Base-by-base conservation (phyloP, 371 early-diverging fungal genomes). In the Lichtheimia hyalospora region DNA sequence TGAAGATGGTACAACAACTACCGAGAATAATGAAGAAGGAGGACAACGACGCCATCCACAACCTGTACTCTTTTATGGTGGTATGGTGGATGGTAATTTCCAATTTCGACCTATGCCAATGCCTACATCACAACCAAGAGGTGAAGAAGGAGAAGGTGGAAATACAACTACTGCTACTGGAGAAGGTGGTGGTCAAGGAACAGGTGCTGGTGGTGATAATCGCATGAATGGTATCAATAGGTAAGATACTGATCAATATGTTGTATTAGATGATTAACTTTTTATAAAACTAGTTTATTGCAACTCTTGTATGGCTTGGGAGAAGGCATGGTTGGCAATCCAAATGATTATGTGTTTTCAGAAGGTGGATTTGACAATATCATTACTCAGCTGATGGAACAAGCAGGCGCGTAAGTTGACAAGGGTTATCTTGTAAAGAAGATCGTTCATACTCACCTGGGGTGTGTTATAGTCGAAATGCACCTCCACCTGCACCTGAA, bases 321-420 rank as follows among this genome's bases (percentile, higher is more conserved):
- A 46, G 70, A 44, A 39, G 76, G 75, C 14, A 48, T 76, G 46
- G 75, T 66, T 12, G 80, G 80, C 12, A 84, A 86, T 57, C 86
- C 86, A 23, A 78, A 83, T 16, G 89, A 88, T 59, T 88, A 88
- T 69, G 89, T 75, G 10, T 83, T 82, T 69, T 75, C 77, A 16
- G 82, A 81, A 54, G 63, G 69, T 48, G 90, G 84, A 10, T 73
- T 89, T 14, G 92, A 92, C 64, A 86, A 92, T 60, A 89, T 92
- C 51, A 89, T 92, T 51, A 79, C 89, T 10, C 90, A 87, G 57
- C 65, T 92, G 63, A 90, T 92, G 91, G 91, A 92, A 51, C 89
- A 91, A 63, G 81, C 83, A 55, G 74, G 71, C 58, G 79, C 77
- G 72, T 77, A 63, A 68, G 58, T 2, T 46, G 18, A 21, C 21